phyloP scores from a whole-genome alignment of 306 rosid species.

The Betula pendula region DNA sequence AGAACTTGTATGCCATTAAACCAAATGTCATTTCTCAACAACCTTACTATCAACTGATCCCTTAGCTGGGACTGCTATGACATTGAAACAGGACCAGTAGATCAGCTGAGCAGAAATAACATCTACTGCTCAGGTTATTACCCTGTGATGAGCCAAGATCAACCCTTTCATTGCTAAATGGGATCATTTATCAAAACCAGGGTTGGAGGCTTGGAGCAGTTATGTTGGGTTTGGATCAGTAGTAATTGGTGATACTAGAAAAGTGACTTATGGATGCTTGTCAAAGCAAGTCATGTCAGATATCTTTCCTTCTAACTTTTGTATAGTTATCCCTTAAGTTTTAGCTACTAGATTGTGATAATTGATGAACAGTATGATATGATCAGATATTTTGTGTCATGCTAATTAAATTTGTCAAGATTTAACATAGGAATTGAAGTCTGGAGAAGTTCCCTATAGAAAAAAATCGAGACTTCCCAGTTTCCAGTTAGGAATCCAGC shows the following conservation, averaged over 20 bases:
- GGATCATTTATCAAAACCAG: background rate
- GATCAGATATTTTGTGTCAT: background rate
- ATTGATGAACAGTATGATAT: background rate
- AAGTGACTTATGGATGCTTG: background rate
- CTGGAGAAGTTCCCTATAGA: background rate
- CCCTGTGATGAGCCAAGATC: background rate
- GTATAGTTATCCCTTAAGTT: background rate
- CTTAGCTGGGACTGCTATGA: background rate
- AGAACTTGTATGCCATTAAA: background rate
- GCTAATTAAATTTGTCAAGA: background rate
- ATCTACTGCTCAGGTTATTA: background rate
- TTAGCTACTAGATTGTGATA: background rate
- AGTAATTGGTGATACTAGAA: background rate
- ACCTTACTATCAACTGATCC: background rate
- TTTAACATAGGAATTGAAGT: background rate
- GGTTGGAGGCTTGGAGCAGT: background rate
- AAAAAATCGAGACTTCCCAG: background rate
- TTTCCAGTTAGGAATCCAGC: conserved; percentile 1
- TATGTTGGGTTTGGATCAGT: background rate
- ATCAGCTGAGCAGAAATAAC: background rate
- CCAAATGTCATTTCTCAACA: background rate
- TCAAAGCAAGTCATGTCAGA: background rate
- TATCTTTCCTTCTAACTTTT: background rate
- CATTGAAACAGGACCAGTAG: background rate
- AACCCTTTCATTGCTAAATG: background rate